Percentiles rank a stretch among this genome's conserved stretches.
Evolutionary conservation across 306 rosid species (phyloP).

Genomic region (Styphnolobium japonicum): DNA sequence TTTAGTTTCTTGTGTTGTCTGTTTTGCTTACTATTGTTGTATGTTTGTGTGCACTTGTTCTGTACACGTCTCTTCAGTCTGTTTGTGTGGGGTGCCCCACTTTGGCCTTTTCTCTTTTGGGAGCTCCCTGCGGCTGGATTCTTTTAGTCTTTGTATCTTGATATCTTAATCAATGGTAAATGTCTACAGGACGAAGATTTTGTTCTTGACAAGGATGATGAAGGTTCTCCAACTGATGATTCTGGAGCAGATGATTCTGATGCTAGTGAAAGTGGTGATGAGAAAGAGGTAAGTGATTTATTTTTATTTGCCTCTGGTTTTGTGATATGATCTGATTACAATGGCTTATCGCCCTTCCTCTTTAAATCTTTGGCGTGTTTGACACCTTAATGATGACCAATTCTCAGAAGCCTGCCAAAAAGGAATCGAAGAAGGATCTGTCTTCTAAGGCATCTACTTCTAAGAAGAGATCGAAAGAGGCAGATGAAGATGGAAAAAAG

Average conservation of each 20-base stretch:
- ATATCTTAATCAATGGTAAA: slow-evolving; percentile 17
- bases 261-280: slow-evolving; percentile 71
- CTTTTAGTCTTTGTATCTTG: background rate
- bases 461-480: slow-evolving; percentile 75
- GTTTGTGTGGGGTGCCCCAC: background rate
- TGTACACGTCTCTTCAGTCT: background rate
- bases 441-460: slow-evolving; percentile 82
- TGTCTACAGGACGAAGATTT: slow-evolving; percentile 80
- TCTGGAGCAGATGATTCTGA: slow-evolving; percentile 91
- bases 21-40: background rate
- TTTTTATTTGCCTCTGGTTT: background rate
- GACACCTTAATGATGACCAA: slow-evolving; percentile 18
- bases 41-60: background rate
- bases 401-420: slow-evolving; percentile 84
- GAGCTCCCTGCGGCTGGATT: background rate
- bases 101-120: background rate
- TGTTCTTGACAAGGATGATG: slow-evolving; percentile 83
- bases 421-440: slow-evolving; percentile 74
- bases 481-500: slow-evolving; percentile 83
- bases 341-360: no score
- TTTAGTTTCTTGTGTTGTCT: background rate
- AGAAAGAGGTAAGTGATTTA: slow-evolving; percentile 67
- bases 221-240: slow-evolving; percentile 96
- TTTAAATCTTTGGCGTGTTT: slow-evolving; percentile 6
- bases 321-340: background rate